Evolutionary conservation across 2,329 filamentous ascomycete genomes (phyloP).

Genomic region (Fusarium sublunatum): DNA sequence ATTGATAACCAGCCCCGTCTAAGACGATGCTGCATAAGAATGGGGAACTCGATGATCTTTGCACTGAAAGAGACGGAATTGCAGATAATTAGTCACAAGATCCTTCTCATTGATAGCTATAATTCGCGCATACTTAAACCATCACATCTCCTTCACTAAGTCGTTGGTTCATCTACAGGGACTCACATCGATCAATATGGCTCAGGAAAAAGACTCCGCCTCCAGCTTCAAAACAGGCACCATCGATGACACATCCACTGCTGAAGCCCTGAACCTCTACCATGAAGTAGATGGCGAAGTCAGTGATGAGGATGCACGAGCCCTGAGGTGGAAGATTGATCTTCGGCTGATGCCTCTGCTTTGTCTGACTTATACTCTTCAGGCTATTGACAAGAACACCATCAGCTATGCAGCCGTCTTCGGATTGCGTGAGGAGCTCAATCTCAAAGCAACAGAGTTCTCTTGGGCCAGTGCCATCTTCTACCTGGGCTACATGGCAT

Average conservation of each 20-base stretch:
- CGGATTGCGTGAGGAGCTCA: conserved; percentile 52
- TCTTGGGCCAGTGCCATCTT: conserved; percentile 56
- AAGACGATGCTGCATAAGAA: conserved; percentile 1
- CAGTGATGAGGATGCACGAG: conserved; percentile 5
- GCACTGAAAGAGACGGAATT: background rate
- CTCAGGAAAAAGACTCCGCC: conserved; percentile 1
- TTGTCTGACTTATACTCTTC: conserved; percentile 41
- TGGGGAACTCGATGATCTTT: conserved; percentile 2
- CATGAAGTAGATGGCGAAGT: conserved; percentile 9
- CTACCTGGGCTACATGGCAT: conserved; percentile 53
- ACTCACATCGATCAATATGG: background rate
- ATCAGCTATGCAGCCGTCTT: conserved; percentile 55
- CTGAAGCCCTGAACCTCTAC: conserved; percentile 13
- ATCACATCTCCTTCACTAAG: background rate
- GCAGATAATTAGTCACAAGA: background rate
- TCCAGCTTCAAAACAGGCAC: conserved; percentile 2
- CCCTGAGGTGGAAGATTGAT: conserved; percentile 34
- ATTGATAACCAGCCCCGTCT: conserved; percentile 9
- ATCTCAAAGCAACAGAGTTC: conserved; percentile 52
- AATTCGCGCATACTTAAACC: background rate
- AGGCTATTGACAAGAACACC: conserved; percentile 38
- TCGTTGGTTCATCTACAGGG: background rate
- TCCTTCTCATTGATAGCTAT: background rate
- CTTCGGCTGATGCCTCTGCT: conserved; percentile 40
- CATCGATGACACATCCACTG: conserved; percentile 17